phyloP scores from a whole-genome alignment of 2,329 filamentous ascomycete genomes.

The Xylaria sp. region DNA sequence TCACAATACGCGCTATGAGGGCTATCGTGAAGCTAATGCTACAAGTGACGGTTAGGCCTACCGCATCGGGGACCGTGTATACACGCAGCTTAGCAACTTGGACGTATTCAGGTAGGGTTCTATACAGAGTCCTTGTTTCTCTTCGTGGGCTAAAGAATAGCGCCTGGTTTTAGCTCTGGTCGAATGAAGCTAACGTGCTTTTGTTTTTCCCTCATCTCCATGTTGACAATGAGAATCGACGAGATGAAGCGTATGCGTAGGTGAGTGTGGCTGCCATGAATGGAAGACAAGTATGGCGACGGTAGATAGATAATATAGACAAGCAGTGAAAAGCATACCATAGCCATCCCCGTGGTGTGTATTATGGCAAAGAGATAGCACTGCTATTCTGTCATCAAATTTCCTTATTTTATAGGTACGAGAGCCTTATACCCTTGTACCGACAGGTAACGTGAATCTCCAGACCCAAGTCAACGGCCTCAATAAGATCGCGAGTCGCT shows the following conservation, averaged over 20 bases:
- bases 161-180: neutral
- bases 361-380: neutral
- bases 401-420: neutral
- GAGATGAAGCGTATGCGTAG: neutral
- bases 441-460: neutral
- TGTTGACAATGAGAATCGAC: neutral
- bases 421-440: neutral
- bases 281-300: no score
- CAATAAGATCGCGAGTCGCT: neutral
- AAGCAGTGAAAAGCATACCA: neutral
- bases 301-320: neutral
- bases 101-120: neutral
- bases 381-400: neutral
- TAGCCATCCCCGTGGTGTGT: neutral
- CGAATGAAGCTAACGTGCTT: neutral
- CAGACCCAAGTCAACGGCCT: slow-evolving; percentile 7
- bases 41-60: neutral
- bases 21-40: neutral
- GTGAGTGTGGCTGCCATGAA: no score
- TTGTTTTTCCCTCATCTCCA: neutral
- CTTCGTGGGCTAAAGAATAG: no score
- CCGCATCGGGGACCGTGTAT: no score
- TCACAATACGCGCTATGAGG: neutral
- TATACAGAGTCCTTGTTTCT: neutral
- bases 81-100: neutral